Evolutionary conservation across 1,284 basidiomycete species (phyloP).

Genomic region (Tremellales sp.): DNA sequence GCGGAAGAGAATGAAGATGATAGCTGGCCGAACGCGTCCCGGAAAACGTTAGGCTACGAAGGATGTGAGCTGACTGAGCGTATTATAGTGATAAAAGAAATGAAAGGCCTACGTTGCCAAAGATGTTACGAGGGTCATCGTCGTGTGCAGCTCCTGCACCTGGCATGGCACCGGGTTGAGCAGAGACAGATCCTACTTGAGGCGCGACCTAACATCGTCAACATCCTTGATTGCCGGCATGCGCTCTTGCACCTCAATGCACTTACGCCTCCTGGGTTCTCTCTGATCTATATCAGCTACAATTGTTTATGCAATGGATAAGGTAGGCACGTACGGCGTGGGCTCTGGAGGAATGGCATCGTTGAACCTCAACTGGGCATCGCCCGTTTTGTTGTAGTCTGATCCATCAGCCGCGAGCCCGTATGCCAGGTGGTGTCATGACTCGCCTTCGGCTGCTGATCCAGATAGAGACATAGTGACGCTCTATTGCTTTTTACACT

Average conservation of each 20-base stretch:
- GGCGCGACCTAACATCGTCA: constrained; percentile 24
- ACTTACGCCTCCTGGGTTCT: constrained; percentile 37
- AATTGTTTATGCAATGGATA: background rate
- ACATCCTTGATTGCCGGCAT: background rate
- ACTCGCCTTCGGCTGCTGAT: constrained; percentile 21
- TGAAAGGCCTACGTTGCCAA: constrained; percentile 30
- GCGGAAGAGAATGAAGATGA: constrained; percentile 31
- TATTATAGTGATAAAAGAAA: too few relatives aligned
- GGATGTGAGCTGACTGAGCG: too few relatives aligned
- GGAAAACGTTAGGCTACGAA: constrained; percentile 39
- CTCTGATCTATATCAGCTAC: constrained; percentile 10
- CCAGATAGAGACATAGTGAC: constrained; percentile 30
- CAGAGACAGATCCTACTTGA: constrained; percentile 17
- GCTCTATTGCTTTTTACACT: background rate
- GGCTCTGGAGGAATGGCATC: constrained; percentile 30
- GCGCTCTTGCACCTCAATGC: background rate
- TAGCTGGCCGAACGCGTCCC: constrained; percentile 33
- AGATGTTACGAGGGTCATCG: constrained; percentile 30
- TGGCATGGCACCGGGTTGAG: constrained; percentile 27
- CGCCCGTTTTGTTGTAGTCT: constrained; percentile 33
- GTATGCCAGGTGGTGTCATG: background rate
- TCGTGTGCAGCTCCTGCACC: constrained; percentile 29
- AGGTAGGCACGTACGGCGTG: constrained; percentile 26
- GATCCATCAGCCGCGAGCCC: constrained; percentile 1
- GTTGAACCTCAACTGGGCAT: constrained; percentile 29